Evolutionary conservation across 2,329 filamentous ascomycete species (phyloP), one percentile per base, ranked within the genome.

Genomic region (Byssoonygena ceratinophila): DNA sequence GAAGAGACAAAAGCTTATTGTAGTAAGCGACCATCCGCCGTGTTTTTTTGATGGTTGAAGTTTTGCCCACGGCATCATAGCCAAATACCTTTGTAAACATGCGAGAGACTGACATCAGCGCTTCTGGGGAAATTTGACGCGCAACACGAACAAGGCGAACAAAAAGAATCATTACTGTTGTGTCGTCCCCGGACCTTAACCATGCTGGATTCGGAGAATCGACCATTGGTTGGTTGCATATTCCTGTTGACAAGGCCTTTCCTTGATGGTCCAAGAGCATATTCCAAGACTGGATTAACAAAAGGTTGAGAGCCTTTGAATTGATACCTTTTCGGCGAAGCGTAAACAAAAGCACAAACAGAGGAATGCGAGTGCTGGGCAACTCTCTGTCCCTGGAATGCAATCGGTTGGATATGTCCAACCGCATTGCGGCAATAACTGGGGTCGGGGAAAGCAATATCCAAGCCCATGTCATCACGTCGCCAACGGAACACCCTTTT

Each of bases 71-170:
- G 39, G 56, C 49, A 31, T 39, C 39, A 41, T 22, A 34, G 29
- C 53, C 56, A 34, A 72, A 54, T 57, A 66, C 66, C 11, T 60
- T 58, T 23, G 69, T 64, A 52, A 72, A 65, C 40, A 72, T 64
- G 27, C 63, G 60, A 22, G 70, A 65, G 52, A 76, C 71, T 23
- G 63, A 63, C 23, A 70, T 59, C 25, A 77, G 65, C 2, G 70
- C 67, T 29, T 68, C 63, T 2, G 77, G 76, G 70, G 72, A 76
- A 12, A 74, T 66, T 40, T 65, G 61, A 20, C 75, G 71, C 53
- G 76, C 75, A 65, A 76, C 74, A 16, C 71, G 71, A 34, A 79
- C 60, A 25, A 80, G 65, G 20, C 75, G 71, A 46, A 71, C 61
- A 47, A 74, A 68, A 27, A 76, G 62, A 18, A 66, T 61, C 57